phyloP scores from a whole-genome alignment of 179 eudicot species.

The Corrigiola litoralis region DNA sequence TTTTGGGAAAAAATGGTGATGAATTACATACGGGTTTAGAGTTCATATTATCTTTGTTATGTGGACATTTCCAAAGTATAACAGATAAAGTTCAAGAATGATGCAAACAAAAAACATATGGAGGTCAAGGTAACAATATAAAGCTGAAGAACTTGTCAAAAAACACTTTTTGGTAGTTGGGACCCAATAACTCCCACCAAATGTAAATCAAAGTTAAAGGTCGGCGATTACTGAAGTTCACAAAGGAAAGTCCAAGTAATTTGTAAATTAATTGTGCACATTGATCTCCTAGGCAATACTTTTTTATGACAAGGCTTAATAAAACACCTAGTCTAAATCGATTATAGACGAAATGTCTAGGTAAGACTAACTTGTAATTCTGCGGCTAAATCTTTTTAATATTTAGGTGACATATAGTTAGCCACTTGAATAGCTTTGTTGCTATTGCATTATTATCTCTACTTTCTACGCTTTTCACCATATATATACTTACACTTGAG shows the following conservation, averaged over 20 bases:
- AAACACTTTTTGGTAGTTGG: slow-evolving; percentile 29
- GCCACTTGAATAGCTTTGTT: too few relatives aligned
- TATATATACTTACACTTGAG: too few relatives aligned
- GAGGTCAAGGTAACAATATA: slow-evolving; percentile 9
- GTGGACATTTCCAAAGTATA: slow-evolving; percentile 8
- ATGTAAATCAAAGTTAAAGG: not conserved
- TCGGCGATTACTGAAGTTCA: slow-evolving; percentile 16
- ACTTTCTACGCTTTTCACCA: too few relatives aligned
- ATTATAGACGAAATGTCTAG: too few relatives aligned
- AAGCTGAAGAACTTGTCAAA: slow-evolving; percentile 21
- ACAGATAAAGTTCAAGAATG: slow-evolving; percentile 15
- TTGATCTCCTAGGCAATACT: too few relatives aligned
- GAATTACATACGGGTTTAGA: slow-evolving; percentile 1
- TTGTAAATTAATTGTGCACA: not conserved
- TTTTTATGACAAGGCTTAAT: too few relatives aligned
- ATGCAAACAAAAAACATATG: not conserved
- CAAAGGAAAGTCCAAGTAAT: not conserved
- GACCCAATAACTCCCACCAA: slow-evolving; percentile 15
- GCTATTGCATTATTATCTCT: too few relatives aligned
- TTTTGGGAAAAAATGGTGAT: too few relatives aligned
- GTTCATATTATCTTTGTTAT: not conserved
- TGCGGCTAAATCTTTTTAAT: too few relatives aligned
- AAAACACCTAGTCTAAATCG: too few relatives aligned
- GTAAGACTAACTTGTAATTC: too few relatives aligned
- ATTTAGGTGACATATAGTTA: too few relatives aligned